Evolutionary conservation across 1,284 basidiomycete genomes (phyloP), one percentile per base, ranked within the genome.

Genomic region (Caloboletus inedulis): DNA sequence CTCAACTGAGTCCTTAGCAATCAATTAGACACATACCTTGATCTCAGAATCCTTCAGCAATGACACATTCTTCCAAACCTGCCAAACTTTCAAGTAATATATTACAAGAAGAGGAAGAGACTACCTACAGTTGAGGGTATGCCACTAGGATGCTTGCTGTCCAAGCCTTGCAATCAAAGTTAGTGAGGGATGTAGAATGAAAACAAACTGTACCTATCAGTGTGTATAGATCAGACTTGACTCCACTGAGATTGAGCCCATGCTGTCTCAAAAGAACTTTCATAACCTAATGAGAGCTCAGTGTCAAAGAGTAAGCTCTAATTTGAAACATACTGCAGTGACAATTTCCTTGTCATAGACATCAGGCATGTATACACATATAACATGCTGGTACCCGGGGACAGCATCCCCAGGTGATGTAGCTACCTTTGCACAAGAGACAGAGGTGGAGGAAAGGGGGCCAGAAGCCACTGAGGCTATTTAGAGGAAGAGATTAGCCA

Each of bases 141-240:
- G 3, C 86, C 84, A 64, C 84, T 87, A 2, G 81, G 64, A 61
- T 89, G 87, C 61, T 89, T 89, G 67, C 85, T 87, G 58, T 88
- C 84, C 49, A 89, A 69, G 5, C 83, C 85, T 85, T 51, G 14
- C 35, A 48, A 44, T 27, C 23, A 45, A 43, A 31, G 34, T 52
- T 7, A 29, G 18, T 19, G 14, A 35, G 25, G 39, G 39, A 51
- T 2, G 34, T 5, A 39, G 14, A 36, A 43, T 31, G 37, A 2
- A 30, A 52, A 36, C 14, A 34, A 23, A 42, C 5, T 64, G 43
- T 62, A 82, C 84, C 82, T 51, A 86, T 78, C 0, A 59, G 43
- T 3, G 86, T 87, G 61, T 87, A 88, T 42, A 89, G 61, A 61
- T 87, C 73, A 6, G 84, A 79, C 62, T 89, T 89, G 12, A 87